Evolutionary conservation across 1,284 basidiomycete genomes (phyloP), one percentile per base, ranked within the genome.

Genomic region (Thelephora terrestris): DNA sequence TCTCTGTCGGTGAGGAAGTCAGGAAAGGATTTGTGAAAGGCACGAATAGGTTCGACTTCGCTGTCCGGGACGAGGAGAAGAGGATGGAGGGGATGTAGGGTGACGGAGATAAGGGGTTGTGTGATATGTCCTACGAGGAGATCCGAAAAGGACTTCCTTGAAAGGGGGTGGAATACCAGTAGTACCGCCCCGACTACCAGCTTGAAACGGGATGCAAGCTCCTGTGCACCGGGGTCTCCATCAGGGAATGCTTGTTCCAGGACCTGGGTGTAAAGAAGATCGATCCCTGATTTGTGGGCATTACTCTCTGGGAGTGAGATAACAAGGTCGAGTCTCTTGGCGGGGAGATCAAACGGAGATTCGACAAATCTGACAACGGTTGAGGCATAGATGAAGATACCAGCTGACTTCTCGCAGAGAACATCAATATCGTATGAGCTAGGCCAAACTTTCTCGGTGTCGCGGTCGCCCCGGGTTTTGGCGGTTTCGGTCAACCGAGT

Each of bases 381-480:
- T n/a, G 42, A 37, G 5, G 53, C 53, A 24, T 54, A 52, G 42
- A n/a, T n/a, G n/a, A n/a, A n/a, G n/a, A n/a, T 49, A 40, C 40
- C 49, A 2, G 53, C 43, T n/a, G n/a, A n/a, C 10, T 20, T 9
- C 35, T 42, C 14, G 5, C 47, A 42, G 5, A 54, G 44, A 6
- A 43, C 29, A 14, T 12, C 20, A 7, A 50, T 29, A 5, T 27
- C 27, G 5, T 10, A 27, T 27, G 27, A 27, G 10, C 27, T 27
- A 5, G 27, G 27, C 27, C 27, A n/a, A 49, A 23, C 27, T 27
- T 27, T 10, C n/a, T n/a, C n/a, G n/a, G n/a, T n/a, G n/a, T n/a
- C n/a, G n/a, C n/a, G 9, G 25, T 27, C 9, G 25, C 25, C 9
- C 9, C 25, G 25, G 25, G 4, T 5, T 27, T 27, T 9, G 25